Conservation (phyloP, 331 rosid species). For the Phaseolus coccineus region DNA sequence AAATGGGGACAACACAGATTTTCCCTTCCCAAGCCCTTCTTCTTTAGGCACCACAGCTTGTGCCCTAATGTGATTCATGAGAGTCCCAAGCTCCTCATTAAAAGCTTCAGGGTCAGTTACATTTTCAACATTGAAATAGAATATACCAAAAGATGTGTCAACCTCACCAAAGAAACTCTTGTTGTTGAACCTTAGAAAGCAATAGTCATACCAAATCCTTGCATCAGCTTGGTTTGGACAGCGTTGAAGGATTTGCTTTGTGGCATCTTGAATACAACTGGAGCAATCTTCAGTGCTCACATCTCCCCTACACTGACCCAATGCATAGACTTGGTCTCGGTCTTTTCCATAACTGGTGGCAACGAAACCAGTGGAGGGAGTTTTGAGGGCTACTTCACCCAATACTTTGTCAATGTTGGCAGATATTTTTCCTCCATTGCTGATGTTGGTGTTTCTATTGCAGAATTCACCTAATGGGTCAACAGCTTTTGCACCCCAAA, state of each 20-base stretch:
- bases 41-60: constrained; percentile 51
- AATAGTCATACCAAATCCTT: constrained; percentile 75
- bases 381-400: constrained; percentile 52
- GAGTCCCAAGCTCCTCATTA: constrained; percentile 51
- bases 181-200: constrained; percentile 61
- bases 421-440: constrained; percentile 51
- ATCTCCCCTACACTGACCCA: constrained; percentile 77
- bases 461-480: constrained; percentile 63
- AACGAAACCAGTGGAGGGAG: constrained; percentile 54
- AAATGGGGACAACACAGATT: constrained; percentile 52
- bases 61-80: constrained; percentile 49
- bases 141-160: constrained; percentile 64
- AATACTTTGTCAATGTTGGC: constrained; percentile 56
- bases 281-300: constrained; percentile 63
- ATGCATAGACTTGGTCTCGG: constrained; percentile 59
- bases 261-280: constrained; percentile 60
- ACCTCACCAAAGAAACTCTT: constrained; percentile 57
- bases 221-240: constrained; percentile 67
- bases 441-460: constrained; percentile 51
- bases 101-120: constrained; percentile 66
- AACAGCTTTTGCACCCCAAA: constrained; percentile 51
- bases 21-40: constrained; percentile 71
- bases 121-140: constrained; percentile 52
- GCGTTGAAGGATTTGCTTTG: constrained; percentile 53
- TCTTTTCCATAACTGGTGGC: constrained; percentile 51